These are phyloP conservation scores for Phoma sp. DNA, from an alignment of 2,329 filamentous ascomycete genomes.

Conservation along the genomic window DNA sequence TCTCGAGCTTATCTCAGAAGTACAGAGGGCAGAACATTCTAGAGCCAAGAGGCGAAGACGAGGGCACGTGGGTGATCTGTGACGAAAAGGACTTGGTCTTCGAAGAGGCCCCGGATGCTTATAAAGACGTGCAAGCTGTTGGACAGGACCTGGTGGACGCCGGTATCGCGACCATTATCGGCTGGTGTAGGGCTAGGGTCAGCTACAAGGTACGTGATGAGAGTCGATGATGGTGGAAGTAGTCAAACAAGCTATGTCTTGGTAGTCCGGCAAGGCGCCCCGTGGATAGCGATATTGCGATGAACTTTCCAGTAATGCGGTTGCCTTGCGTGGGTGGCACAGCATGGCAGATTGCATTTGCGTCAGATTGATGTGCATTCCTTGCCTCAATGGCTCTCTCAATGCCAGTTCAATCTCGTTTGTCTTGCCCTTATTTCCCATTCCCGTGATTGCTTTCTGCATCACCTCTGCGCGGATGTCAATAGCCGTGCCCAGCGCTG, in stretches of 20 bases:
- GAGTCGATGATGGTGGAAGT: constrained; percentile 14
- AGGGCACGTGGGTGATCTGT: constrained; percentile 48
- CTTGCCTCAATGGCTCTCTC: constrained; percentile 8
- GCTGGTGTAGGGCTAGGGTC: constrained; percentile 43
- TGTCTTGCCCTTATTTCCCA: constrained; percentile 6
- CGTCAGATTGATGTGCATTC: constrained; percentile 16
- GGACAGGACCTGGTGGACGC: constrained; percentile 43
- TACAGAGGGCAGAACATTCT: constrained; percentile 42
- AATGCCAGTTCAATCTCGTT: constrained; percentile 10
- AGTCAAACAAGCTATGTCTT: not conserved
- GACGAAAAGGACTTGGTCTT: constrained; percentile 47
- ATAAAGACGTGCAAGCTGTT: constrained; percentile 48
- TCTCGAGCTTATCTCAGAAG: constrained; percentile 38
- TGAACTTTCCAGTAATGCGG: constrained; percentile 5
- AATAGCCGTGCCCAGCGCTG: not conserved
- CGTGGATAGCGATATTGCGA: constrained; percentile 1
- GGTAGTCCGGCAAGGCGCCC: not conserved
- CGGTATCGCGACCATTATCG: constrained; percentile 40
- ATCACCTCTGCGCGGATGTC: not conserved
- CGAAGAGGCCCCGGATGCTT: constrained; percentile 49
- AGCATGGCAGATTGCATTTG: constrained; percentile 16
- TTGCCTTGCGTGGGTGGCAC: constrained; percentile 7
- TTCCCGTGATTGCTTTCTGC: not conserved
- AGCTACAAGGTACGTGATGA: constrained; percentile 50
- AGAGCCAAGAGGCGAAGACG: constrained; percentile 25